Evolutionary conservation across 345 rosid genomes (phyloP).

Genomic region (Noccaea bulbosa): DNA sequence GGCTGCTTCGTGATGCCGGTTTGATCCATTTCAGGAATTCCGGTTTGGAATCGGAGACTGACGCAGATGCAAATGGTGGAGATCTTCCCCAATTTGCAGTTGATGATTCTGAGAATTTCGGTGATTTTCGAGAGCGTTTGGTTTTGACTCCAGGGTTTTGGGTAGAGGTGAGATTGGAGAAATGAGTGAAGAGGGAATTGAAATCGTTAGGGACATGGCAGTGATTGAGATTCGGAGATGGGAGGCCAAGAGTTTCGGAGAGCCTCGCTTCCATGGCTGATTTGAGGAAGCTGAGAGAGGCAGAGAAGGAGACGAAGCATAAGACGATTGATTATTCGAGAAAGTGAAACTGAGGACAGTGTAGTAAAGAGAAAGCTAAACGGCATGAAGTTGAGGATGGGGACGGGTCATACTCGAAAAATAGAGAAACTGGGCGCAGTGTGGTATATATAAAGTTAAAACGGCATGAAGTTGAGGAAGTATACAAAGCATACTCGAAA

Average conservation of each 20-base stretch:
- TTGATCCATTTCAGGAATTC: slow-evolving; percentile 50
- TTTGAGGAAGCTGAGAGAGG: background rate
- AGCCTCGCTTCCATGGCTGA: slow-evolving; percentile 55
- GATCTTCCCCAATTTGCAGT: slow-evolving; percentile 3
- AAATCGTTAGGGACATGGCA: slow-evolving; percentile 31
- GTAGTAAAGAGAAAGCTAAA: background rate
- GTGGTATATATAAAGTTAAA: background rate
- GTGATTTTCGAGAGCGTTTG: slow-evolving; percentile 19
- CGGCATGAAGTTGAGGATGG: slow-evolving; percentile 10
- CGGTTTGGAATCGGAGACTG: slow-evolving; percentile 45
- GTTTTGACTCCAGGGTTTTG: slow-evolving; percentile 31
- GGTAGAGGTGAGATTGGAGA: slow-evolving; percentile 41
- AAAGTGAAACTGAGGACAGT: background rate
- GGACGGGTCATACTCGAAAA: background rate
- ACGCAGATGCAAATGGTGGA: slow-evolving; percentile 53
- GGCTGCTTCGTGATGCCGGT: slow-evolving; percentile 55
- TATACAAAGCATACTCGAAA: background rate
- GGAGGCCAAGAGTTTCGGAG: slow-evolving; percentile 48
- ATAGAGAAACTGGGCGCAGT: background rate
- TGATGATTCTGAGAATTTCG: slow-evolving; percentile 17
- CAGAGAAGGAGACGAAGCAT: no score
- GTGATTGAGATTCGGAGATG: slow-evolving; percentile 39
- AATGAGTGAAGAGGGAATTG: slow-evolving; percentile 42
- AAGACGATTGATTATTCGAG: background rate
- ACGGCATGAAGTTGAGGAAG: slow-evolving; percentile 22